phyloP scores from a whole-genome alignment of 345 rosid genomes.

The Populus davidiana region DNA sequence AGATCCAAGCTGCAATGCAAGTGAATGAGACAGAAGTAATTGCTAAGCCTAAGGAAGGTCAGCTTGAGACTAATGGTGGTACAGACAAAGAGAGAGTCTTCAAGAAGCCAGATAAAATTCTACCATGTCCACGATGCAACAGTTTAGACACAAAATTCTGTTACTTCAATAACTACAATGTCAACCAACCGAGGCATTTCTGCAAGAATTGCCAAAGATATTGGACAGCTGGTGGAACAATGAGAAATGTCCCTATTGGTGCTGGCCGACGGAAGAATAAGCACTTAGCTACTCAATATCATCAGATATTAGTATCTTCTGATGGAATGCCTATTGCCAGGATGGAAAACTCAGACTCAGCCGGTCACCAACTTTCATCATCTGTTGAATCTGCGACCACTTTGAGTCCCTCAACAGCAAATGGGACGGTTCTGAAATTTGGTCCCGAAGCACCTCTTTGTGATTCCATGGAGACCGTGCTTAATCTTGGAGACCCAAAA shows the following conservation, averaged over 20 bases:
- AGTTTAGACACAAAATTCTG: slow-evolving; percentile 95
- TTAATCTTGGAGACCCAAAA: slow-evolving; percentile 44
- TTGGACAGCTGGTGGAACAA: slow-evolving; percentile 97
- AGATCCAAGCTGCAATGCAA: slow-evolving; percentile 7
- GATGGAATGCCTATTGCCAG: slow-evolving; percentile 43
- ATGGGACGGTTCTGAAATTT: slow-evolving; percentile 61
- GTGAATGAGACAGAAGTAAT: slow-evolving; percentile 20
- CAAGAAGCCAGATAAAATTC: slow-evolving; percentile 81
- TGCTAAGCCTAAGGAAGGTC: slow-evolving; percentile 44
- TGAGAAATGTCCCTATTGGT: slow-evolving; percentile 94
- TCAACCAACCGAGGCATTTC: slow-evolving; percentile 90
- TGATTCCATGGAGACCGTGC: slow-evolving; percentile 48
- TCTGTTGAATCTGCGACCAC: slow-evolving; percentile 32
- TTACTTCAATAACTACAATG: slow-evolving; percentile 90
- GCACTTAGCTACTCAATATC: slow-evolving; percentile 63
- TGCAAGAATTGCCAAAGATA: slow-evolving; percentile 95
- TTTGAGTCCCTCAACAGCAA: slow-evolving; percentile 36
- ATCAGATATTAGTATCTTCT: slow-evolving; percentile 62
- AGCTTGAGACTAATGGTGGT: slow-evolving; percentile 38
- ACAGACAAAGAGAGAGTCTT: slow-evolving; percentile 52
- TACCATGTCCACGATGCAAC: slow-evolving; percentile 90
- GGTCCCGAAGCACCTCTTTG: slow-evolving; percentile 55
- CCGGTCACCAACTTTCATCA: slow-evolving; percentile 33
- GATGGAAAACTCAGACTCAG: slow-evolving; percentile 38
- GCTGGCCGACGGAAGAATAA: slow-evolving; percentile 95